A percentile compares a stretch with the other conserved stretches of the same genome.
These are phyloP conservation scores for Gastrodia elata DNA, from an alignment of 106 monocot species.

Conservation along the genomic window DNA sequence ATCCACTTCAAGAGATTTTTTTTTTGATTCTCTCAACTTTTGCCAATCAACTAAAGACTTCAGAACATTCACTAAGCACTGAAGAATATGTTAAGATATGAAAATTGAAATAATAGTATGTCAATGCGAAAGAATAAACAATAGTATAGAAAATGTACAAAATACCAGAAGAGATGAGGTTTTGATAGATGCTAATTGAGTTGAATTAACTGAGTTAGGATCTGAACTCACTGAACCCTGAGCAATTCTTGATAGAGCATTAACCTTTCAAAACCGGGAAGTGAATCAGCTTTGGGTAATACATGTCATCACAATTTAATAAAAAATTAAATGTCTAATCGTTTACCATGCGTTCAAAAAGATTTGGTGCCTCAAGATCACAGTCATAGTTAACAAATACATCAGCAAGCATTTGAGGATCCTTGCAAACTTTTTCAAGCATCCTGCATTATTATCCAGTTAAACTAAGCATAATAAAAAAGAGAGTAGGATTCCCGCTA, in stretches of 20 bases:
- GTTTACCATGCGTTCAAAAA: conserved; percentile 88
- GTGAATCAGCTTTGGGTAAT: neutral
- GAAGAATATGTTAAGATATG: conserved; percentile 4
- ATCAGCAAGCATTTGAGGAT: conserved; percentile 97
- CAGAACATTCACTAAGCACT: conserved; percentile 90
- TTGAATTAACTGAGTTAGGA: conserved; percentile 45
- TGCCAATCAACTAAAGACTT: conserved; percentile 93
- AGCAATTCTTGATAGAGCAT: conserved; percentile 79
- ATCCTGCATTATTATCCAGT: conserved; percentile 36
- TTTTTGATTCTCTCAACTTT: conserved; percentile 39
- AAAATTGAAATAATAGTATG: neutral
- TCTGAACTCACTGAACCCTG: conserved; percentile 63
- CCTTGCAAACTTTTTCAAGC: conserved; percentile 90
- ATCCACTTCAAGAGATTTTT: conserved; percentile 56
- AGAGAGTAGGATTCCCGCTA: neutral
- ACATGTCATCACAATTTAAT: neutral
- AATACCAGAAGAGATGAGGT: conserved; percentile 89
- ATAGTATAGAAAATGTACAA: neutral
- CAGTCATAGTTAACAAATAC: conserved; percentile 98
- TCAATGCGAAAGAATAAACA: neutral
- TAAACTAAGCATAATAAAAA: neutral
- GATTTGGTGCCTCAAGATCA: conserved; percentile 89
- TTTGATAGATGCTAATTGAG: conserved; percentile 56
- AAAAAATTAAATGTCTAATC: neutral
- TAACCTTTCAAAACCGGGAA: conserved; percentile 31